Evolutionary conservation across 2,329 filamentous ascomycete species (phyloP).

Genomic region (Bipolaris bicolor): DNA sequence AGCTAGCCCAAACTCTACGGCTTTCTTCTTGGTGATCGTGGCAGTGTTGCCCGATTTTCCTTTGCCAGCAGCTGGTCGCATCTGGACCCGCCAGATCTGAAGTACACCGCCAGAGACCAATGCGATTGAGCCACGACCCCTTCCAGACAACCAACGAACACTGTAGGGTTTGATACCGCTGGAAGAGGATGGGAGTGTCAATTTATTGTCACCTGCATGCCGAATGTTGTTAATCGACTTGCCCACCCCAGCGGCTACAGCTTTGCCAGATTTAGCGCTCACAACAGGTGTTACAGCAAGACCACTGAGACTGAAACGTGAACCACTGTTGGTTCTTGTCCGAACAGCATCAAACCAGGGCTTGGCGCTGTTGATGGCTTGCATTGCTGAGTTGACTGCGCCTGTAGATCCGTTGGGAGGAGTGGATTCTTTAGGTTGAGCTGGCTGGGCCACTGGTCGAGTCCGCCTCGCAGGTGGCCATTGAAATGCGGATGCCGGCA

Average conservation of each 20-base stretch:
- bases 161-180: conserved; percentile 64
- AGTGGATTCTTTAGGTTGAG: conserved; percentile 42
- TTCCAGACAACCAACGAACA: conserved; percentile 69
- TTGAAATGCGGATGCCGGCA: conserved; percentile 80
- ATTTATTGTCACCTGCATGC: conserved; percentile 76
- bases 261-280: conserved; percentile 70
- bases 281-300: conserved; percentile 50
- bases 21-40: conserved; percentile 61
- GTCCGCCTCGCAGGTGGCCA: conserved; percentile 75
- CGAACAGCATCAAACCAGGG: conserved; percentile 48
- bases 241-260: conserved; percentile 74
- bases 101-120: conserved; percentile 70
- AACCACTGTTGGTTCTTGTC: conserved; percentile 40
- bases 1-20: conserved; percentile 71
- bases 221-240: conserved; percentile 74
- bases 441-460: conserved; percentile 34
- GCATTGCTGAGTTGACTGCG: conserved; percentile 49
- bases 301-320: conserved; percentile 46
- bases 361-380: conserved; percentile 53
- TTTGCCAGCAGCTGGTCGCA: conserved; percentile 53
- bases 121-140: conserved; percentile 67
- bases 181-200: conserved; percentile 67
- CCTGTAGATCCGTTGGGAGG: conserved; percentile 40
- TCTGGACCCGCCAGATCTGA: conserved; percentile 66
- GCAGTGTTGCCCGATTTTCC: conserved; percentile 50